These are phyloP conservation scores for Ceratocystis smalleyi DNA, from an alignment of 2,329 filamentous ascomycete species.

Conservation along the genomic window DNA sequence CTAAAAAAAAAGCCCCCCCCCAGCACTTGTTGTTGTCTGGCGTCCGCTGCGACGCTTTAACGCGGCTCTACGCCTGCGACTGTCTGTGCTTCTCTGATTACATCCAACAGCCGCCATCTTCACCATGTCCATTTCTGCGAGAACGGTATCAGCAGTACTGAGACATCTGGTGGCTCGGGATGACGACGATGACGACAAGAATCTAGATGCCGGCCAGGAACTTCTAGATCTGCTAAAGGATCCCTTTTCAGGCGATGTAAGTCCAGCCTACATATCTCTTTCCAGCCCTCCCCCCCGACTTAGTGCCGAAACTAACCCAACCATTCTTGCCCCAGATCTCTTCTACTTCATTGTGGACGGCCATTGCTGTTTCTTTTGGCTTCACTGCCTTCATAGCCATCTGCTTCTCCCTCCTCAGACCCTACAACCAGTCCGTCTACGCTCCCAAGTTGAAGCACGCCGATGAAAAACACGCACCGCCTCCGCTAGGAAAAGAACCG, in stretches of 20 bases:
- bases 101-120: background rate
- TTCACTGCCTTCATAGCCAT: constrained; percentile 59
- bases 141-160: constrained; percentile 5
- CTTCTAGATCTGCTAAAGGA: constrained; percentile 35
- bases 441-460: constrained; percentile 86
- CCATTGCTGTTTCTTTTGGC: constrained; percentile 63
- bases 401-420: constrained; percentile 75
- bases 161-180: constrained; percentile 7
- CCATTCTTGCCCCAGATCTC: constrained; percentile 9
- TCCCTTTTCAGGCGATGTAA: constrained; percentile 35
- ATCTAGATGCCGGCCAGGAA: constrained; percentile 27
- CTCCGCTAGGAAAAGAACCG: constrained; percentile 68
- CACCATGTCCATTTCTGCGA: background rate
- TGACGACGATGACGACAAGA: constrained; percentile 6
- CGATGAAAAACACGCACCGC: constrained; percentile 78
- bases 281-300: background rate
- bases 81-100: background rate
- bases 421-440: constrained; percentile 84
- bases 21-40: background rate
- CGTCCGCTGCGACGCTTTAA: constrained; percentile 1
- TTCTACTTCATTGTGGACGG: constrained; percentile 53
- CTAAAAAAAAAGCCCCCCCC: no score
- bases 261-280: constrained; percentile 11
- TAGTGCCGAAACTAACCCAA: constrained; percentile 7
- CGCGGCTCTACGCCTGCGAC: constrained; percentile 1